Evolutionary conservation across 1,284 basidiomycete species (phyloP).

Genomic region (Ganoderma multipileum): DNA sequence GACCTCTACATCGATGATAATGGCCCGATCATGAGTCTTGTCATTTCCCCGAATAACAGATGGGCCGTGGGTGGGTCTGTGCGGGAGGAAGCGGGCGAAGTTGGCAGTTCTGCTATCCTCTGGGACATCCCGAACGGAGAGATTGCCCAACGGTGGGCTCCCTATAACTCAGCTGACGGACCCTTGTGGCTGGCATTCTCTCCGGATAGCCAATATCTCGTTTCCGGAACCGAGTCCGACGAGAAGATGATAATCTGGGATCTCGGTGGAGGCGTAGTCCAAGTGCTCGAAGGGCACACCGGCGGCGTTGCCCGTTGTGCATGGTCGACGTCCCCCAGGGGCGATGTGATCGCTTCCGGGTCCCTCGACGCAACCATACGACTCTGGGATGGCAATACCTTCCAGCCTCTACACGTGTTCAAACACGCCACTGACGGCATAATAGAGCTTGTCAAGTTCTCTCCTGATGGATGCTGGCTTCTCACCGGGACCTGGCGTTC

Average conservation of each 20-base stretch:
- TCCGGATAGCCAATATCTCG: constrained; percentile 30
- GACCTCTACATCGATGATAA: constrained; percentile 6
- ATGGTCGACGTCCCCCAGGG: constrained; percentile 28
- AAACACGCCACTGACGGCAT: constrained; percentile 19
- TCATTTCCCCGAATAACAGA: constrained; percentile 30
- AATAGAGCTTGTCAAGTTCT: constrained; percentile 2
- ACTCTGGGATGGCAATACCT: constrained; percentile 27
- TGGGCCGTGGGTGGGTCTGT: constrained; percentile 27
- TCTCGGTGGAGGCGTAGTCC: constrained; percentile 11
- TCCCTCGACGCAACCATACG: constrained; percentile 20
- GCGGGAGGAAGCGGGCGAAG: no score
- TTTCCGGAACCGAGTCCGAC: constrained; percentile 33
- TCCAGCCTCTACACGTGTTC: constrained; percentile 11
- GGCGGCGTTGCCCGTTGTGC: constrained; percentile 28
- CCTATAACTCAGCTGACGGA: constrained; percentile 10
- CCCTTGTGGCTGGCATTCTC: constrained; percentile 35
- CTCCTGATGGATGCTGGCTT: background rate
- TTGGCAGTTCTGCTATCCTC: constrained; percentile 23
- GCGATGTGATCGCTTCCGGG: constrained; percentile 22
- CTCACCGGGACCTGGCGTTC: background rate
- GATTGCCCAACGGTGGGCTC: constrained; percentile 11
- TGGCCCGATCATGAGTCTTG: constrained; percentile 3
- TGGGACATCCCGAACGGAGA: constrained; percentile 13
- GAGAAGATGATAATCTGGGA: constrained; percentile 28
- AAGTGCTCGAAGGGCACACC: constrained; percentile 20